Evolutionary conservation across 2,329 filamentous ascomycete species (phyloP), one percentile per base, ranked within the genome.

Genomic region (Ophiostoma sp.): DNA sequence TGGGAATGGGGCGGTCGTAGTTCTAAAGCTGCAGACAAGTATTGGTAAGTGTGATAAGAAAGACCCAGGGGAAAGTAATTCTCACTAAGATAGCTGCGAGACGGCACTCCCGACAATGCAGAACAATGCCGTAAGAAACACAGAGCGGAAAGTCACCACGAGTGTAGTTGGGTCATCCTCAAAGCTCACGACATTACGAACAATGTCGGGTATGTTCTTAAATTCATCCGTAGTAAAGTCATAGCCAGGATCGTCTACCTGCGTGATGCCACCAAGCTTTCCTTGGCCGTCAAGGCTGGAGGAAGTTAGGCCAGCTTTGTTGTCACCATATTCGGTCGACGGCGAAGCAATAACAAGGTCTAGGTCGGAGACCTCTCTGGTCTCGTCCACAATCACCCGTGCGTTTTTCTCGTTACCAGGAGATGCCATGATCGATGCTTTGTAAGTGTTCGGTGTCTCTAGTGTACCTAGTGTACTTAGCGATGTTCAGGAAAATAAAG

Each of bases 181-280:
- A 25, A 77, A 76, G 71, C 74, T 75, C 69, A 77, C 76, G 36
- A 77, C 68, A n/a, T 74, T 72, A 22, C 76, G 76, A 52, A 77
- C 76, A 15, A 76, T 48, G 11, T 75, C 76, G n/a, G 77, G 25
- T 72, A 76, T 50, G 75, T 70, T 31, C 31, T 39, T 68, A n/a
- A 70, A 73, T 28, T 69, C 66, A 19, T 69, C 66, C 19, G 48
- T 22, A 15, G 45, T 52, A 22, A 69, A 69, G 66, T 69, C 63
- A 25, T 64, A 64, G 33, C 8, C n/a, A 22, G 59, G 59, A 42
- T 42, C 59, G 33, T 63, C 59, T 11, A 11, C 36, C 33, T 42
- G 33, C 2, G 59, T 64, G 59, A 31, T 25, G 9, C n/a, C 59
- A 15, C 59, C 59, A 64, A 25, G 7, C 59, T 42, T 45, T 15